Base-by-base conservation (phyloP, 2,329 filamentous ascomycete genomes). In the Trichoderma arundinaceum region DNA sequence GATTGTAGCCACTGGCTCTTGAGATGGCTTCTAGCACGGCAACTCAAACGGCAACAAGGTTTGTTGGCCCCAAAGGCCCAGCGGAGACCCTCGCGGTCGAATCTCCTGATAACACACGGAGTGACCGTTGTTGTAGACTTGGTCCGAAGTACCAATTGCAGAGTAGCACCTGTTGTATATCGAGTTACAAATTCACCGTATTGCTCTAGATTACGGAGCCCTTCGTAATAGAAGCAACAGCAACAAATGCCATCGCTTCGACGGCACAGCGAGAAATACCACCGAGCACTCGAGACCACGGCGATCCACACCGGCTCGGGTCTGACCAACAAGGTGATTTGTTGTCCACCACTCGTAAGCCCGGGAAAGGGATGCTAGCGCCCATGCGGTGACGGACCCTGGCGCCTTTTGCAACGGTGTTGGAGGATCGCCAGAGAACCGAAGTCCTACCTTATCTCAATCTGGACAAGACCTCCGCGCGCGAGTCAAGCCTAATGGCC, bases 331-430 rank as follows among this genome's bases (percentile, higher is more conserved):
- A 44, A 12, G 17, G 46, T 38, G 22, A 15, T 44, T 19, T 39
- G 41, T 13, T n/a, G 32, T 54, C 59, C 38, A 52, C 59, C 38
- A 62, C 59, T 62, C 19, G 39, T 44, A 44, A 43, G 59, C 59
- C 48, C 38, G n/a, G 59, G 48, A 62, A 62, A 44, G 48, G 39
- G 48, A 62, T 33, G 33, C 44, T 53, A 62, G 48, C 39, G 48
- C 38, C 28, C 22, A 62, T 62, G 59, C 59, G 59, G 59, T 62
- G 59, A 62, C 59, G 59, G 59, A 62, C 59, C 59, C 59, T 44
- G 48, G 59, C 17, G 28, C 49, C 35, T 54, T 35, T 49, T 32
- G 43, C 51, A 64, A 38, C 60, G 51, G 41, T 43, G 33, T 15
- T 48, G 41, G 61, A 35, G 51, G 61, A 64, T 64, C 61, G 61